Conservation (phyloP, 1,139 yeast species). For the Ashbya aceris region DNA sequence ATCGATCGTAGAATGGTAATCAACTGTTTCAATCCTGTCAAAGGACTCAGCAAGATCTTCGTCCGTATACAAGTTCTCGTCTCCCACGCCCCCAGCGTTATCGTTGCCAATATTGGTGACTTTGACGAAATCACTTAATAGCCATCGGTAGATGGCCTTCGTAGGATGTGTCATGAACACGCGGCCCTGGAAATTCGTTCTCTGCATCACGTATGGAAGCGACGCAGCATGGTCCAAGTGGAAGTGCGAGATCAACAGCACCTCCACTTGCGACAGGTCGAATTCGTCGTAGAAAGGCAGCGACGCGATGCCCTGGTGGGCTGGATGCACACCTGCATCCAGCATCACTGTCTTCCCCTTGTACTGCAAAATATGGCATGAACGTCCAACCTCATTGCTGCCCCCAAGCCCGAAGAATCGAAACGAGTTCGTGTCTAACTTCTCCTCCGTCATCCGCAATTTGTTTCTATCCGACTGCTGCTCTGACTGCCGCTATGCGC, state of each 20-base stretch:
- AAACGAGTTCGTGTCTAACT: slow-evolving; percentile 31
- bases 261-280: slow-evolving; percentile 79
- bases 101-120: slow-evolving; percentile 68
- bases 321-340: slow-evolving; percentile 98
- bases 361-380: slow-evolving; percentile 86
- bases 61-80: slow-evolving; percentile 66
- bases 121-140: slow-evolving; percentile 84
- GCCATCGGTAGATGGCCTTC: slow-evolving; percentile 94
- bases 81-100: slow-evolving; percentile 30
- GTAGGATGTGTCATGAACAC: slow-evolving; percentile 99
- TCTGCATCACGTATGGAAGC: slow-evolving; percentile 95
- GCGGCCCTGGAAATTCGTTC: slow-evolving; percentile 85
- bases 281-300: slow-evolving; percentile 93
- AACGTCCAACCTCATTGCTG: slow-evolving; percentile 96
- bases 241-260: slow-evolving; percentile 82
- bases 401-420: slow-evolving; percentile 96
- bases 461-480: background rate
- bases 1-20: slow-evolving; percentile 90
- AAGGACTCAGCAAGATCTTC: slow-evolving; percentile 84
- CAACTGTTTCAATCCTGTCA: slow-evolving; percentile 85
- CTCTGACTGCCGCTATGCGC: too few species aligned
- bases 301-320: slow-evolving; percentile 79
- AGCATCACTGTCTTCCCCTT: slow-evolving; percentile 95
- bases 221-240: slow-evolving; percentile 98
- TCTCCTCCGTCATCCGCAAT: slow-evolving; percentile 6